A percentile compares a stretch with the other conserved stretches of the same genome.
These are phyloP conservation scores for Metroxylon sagu DNA, from an alignment of 176 grass and related monocot species.

Conservation along the genomic window DNA sequence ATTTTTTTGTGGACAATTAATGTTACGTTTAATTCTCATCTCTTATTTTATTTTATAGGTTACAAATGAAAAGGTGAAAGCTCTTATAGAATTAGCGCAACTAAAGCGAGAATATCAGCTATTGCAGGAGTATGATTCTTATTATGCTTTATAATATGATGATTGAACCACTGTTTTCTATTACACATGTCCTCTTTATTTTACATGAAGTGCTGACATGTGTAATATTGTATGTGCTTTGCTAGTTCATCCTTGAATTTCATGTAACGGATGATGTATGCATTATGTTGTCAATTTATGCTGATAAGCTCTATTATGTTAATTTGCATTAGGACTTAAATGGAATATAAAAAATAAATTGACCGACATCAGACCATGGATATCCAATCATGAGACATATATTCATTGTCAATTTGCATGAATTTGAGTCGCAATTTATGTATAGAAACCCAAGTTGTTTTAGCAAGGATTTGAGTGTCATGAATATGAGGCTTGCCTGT, in stretches of 20 bases:
- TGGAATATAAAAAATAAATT: too few species aligned
- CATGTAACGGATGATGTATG: too few species aligned
- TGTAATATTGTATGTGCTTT: not conserved
- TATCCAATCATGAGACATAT: too few species aligned
- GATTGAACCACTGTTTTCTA: not conserved
- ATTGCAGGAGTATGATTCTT: slow-evolving; percentile 56
- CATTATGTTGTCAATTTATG: too few species aligned
- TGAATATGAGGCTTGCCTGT: too few species aligned
- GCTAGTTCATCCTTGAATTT: not conserved
- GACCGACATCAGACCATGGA: too few species aligned
- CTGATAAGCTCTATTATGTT: too few species aligned
- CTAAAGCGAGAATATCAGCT: slow-evolving; percentile 66
- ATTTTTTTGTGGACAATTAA: slow-evolving; percentile 7
- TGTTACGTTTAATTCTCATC: slow-evolving; percentile 7
- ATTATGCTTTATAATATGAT: not conserved
- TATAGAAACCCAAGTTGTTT: too few species aligned
- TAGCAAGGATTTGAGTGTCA: too few species aligned
- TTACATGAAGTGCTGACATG: not conserved
- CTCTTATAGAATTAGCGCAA: slow-evolving; percentile 82
- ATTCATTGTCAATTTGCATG: too few species aligned
- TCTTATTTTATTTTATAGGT: slow-evolving; percentile 45
- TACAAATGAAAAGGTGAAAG: slow-evolving; percentile 81
- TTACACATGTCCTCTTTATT: not conserved
- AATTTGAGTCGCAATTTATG: too few species aligned
- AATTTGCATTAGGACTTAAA: too few species aligned